These are phyloP conservation scores for Cyberlindnera euphorbiae DNA, from an alignment of 805 yeast species.

Conservation along the genomic window DNA sequence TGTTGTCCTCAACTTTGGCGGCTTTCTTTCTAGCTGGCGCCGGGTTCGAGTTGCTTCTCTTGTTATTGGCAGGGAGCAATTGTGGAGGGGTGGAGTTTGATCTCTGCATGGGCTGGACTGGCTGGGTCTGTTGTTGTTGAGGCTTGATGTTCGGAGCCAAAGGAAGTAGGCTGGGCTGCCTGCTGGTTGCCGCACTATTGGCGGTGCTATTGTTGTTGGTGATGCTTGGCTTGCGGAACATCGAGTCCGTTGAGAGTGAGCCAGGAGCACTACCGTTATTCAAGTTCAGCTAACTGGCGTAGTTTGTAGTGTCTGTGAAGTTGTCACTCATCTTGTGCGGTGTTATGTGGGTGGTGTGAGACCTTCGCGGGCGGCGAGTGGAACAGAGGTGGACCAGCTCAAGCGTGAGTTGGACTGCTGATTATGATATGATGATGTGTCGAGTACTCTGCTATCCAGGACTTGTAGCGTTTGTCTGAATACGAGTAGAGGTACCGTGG, in stretches of 20 bases:
- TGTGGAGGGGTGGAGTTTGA: conserved; percentile 12
- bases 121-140: conserved; percentile 9
- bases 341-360: not conserved
- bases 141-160: conserved; percentile 7
- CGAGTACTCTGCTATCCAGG: too few relatives aligned
- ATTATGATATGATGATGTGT: too few relatives aligned
- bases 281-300: conserved; percentile 21
- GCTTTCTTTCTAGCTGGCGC: not conserved
- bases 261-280: conserved; percentile 1
- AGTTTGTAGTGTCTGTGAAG: conserved; percentile 27
- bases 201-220: conserved; percentile 1
- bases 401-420: too few relatives aligned
- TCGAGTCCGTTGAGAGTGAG: conserved; percentile 1
- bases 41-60: conserved; percentile 7
- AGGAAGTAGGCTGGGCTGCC: conserved; percentile 2
- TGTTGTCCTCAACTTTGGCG: conserved; percentile 7
- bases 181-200: not conserved
- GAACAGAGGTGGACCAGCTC: too few relatives aligned
- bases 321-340: conserved; percentile 24
- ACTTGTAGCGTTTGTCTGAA: too few relatives aligned
- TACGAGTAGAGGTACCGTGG: too few relatives aligned
- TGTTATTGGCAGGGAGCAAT: conserved; percentile 9
- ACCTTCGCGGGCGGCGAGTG: too few relatives aligned
- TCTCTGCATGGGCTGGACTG: conserved; percentile 6
- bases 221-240: conserved; percentile 1